Conservation (phyloP, 352 stramenopile species). For the Pythium aristosporum region DNA sequence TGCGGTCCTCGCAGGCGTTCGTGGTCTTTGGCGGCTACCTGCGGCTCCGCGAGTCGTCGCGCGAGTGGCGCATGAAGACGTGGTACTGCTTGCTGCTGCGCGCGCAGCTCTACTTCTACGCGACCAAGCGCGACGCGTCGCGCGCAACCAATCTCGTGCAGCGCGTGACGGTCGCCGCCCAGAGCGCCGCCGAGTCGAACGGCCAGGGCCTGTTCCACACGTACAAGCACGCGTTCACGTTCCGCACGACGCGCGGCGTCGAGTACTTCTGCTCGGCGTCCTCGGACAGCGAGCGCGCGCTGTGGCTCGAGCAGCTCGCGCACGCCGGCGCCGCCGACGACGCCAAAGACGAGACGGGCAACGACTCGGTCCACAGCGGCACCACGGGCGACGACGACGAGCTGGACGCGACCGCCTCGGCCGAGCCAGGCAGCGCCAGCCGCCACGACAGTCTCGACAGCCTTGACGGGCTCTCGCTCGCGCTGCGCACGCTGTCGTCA, state of each 20-base stretch:
- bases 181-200: constrained; percentile 9
- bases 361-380: constrained; percentile 3
- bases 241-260: constrained; percentile 26
- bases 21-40: constrained; percentile 33
- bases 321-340: not conserved
- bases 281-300: constrained; percentile 22
- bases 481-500: constrained; percentile 8
- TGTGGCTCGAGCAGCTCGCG: constrained; percentile 32
- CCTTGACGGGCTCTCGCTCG: not conserved
- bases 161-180: constrained; percentile 19
- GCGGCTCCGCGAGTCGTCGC: constrained; percentile 30
- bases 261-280: constrained; percentile 37
- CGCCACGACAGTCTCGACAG: not conserved
- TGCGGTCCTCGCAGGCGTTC: constrained; percentile 14
- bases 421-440: not conserved
- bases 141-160: constrained; percentile 23
- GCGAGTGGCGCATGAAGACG: constrained; percentile 45
- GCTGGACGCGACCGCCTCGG: not conserved
- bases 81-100: constrained; percentile 40
- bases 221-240: constrained; percentile 36
- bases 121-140: constrained; percentile 32
- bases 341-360: not conserved
- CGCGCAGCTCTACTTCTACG: constrained; percentile 31
- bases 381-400: constrained; percentile 12
- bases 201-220: constrained; percentile 29